A percentile compares a stretch with the other conserved stretches of the same genome.
phyloP scores from a whole-genome alignment of 441 rosid genomes.

The Capsella rubella region DNA sequence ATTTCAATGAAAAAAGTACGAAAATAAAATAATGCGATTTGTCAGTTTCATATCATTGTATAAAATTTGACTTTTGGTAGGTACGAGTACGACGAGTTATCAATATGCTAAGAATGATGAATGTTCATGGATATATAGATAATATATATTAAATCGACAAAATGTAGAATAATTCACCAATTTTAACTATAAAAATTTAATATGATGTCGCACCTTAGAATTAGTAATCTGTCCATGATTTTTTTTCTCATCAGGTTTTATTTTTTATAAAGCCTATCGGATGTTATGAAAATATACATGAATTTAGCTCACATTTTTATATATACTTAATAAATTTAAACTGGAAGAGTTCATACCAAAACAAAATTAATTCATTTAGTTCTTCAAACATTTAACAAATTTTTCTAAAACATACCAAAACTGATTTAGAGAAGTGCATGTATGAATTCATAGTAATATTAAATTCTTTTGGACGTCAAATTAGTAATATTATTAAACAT shows the following conservation, averaged over 20 bases:
- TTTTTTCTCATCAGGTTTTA: neutral
- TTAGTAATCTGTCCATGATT: neutral
- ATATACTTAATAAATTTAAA: neutral
- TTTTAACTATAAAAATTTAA: neutral
- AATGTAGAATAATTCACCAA: neutral
- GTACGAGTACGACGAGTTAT: neutral
- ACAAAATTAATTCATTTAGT: neutral
- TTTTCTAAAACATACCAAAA: neutral
- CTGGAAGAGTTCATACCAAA: neutral
- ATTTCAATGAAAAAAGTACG: neutral
- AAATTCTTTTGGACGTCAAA: neutral
- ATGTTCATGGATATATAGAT: neutral
- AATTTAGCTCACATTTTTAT: neutral
- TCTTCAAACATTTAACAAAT: neutral
- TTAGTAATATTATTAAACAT: neutral
- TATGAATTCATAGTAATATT: conserved; percentile 12
- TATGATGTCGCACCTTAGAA: neutral
- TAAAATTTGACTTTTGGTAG: neutral
- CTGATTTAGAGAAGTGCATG: neutral
- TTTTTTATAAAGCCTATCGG: neutral
- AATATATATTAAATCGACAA: neutral
- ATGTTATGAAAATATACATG: neutral
- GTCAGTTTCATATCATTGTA: conserved; percentile 26
- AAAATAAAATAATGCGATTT: conserved; percentile 10
- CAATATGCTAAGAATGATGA: neutral